Base-by-base conservation (phyloP, 108 stramenopile species). In the Schizochytrium sp. region DNA sequence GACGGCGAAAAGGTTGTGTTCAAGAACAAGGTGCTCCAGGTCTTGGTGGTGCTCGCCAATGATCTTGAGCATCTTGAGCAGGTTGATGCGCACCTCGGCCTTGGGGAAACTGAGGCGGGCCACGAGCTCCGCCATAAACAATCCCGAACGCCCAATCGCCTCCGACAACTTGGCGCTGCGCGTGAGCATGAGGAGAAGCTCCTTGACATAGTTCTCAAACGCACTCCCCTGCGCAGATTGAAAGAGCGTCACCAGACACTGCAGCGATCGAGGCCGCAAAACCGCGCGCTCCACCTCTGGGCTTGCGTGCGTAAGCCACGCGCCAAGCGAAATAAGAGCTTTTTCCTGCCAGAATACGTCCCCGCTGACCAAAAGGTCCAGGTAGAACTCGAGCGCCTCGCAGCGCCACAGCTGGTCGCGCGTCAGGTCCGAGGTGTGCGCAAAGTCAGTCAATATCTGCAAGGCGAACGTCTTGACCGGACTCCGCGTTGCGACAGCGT, bases 341-440 rank as follows among this genome's bases (percentile, higher is more conserved):
- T 83, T 83, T 4, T 83, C 76, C 28, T 83, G 76, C 76, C 76
- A 83, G 76, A 83, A 83, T 0, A 83, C 48, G 76, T 83, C 76
- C 4, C 76, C 76, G 51, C 76, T 83, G 10, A 83, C 76, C 18
- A 83, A 34, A 1, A 83, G 76, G 51, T 83, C 76, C 76, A 83
- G 28, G 76, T 83, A 83, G 28, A 83, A 83, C 48, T 83, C 76
- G 45, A 83, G 51, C 51, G 76, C 76, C 25, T 83, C 76, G 76
- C 76, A 83, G 0, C 76, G 76, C 76, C 76, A 83, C 51, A 83
- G 76, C 76, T 83, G 76, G 76, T 83, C 76, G 18, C 76, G 76
- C n/a, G 76, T 83, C 51, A 83, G 76, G 76, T 83, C 76, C 45
- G 76, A 83, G 2, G 76, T 83, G 5, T 83, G 76, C 0, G 76